phyloP scores from a whole-genome alignment of 129 eudicot genomes.

The Lactuca sativa region DNA sequence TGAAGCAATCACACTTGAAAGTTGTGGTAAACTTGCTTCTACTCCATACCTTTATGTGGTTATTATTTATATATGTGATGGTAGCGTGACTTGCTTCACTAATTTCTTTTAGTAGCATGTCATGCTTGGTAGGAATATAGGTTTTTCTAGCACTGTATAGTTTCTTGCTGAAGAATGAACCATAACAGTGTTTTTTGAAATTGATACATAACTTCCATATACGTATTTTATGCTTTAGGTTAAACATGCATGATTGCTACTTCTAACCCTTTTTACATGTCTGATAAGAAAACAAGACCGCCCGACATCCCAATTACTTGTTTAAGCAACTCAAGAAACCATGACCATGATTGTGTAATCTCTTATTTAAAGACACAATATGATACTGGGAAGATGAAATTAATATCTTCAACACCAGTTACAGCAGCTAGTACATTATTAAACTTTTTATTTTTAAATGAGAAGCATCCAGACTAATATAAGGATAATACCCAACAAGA shows the following conservation, averaged over 20 bases:
- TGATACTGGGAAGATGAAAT: neutral
- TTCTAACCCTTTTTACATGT: neutral
- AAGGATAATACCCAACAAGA: too few relatives aligned
- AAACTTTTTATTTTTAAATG: too few relatives aligned
- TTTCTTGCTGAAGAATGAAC: neutral
- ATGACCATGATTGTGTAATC: neutral
- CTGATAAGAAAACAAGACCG: neutral
- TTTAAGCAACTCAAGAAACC: constrained; percentile 1
- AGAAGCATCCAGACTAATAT: too few relatives aligned
- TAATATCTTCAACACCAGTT: neutral
- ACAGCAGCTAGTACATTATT: too few relatives aligned
- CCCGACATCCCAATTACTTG: neutral
- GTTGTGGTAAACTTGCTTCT: too few relatives aligned
- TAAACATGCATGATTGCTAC: neutral
- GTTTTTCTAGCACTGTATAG: neutral
- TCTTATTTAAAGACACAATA: neutral
- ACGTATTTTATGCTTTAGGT: neutral
- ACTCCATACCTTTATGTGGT: too few relatives aligned
- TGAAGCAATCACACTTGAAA: too few relatives aligned
- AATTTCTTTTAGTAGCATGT: neutral
- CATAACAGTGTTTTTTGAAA: neutral
- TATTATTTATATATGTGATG: too few relatives aligned
- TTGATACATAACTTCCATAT: neutral
- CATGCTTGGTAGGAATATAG: neutral
- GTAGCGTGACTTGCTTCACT: too few relatives aligned